Conservation (phyloP, 2,329 filamentous ascomycete species). For the Myriosclerotinia scirpicola region DNA sequence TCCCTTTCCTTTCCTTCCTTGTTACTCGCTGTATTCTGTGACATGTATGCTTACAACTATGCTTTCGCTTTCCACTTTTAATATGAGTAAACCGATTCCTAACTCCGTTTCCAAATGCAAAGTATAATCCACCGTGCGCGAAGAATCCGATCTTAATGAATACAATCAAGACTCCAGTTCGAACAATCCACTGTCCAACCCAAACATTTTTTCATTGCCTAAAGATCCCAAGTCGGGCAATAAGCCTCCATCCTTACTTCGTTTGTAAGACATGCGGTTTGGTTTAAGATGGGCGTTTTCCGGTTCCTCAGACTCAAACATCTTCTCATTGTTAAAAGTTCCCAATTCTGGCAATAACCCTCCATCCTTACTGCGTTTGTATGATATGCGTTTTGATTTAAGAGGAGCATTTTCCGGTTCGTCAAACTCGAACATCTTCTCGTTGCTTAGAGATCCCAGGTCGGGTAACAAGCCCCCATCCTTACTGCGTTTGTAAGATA, state of each 20-base stretch:
- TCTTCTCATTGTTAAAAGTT: constrained; percentile 24
- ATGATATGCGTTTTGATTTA: constrained; percentile 18
- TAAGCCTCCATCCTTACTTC: constrained; percentile 10
- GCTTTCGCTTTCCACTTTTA: constrained; percentile 8
- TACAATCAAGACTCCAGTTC: constrained; percentile 25
- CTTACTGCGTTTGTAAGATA: constrained; percentile 22
- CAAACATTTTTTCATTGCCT: constrained; percentile 27
- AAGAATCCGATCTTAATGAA: neutral
- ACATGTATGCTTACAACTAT: constrained; percentile 7
- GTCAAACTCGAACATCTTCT: constrained; percentile 25
- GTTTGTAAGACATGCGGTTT: constrained; percentile 21
- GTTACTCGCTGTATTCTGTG: constrained; percentile 6
- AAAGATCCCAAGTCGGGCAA: constrained; percentile 23
- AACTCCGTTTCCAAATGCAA: constrained; percentile 14
- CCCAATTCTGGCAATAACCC: constrained; percentile 20
- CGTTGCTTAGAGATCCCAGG: constrained; percentile 20
- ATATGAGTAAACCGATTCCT: constrained; percentile 7
- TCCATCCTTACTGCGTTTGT: constrained; percentile 20
- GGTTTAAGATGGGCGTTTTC: constrained; percentile 13
- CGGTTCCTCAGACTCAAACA: constrained; percentile 20
- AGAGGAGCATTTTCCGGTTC: neutral
- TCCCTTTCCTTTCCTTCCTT: constrained; percentile 1
- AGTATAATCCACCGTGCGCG: neutral
- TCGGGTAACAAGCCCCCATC: constrained; percentile 21
- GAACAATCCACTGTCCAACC: constrained; percentile 25